These are phyloP conservation scores for Candida arabinofermentans DNA, from an alignment of 805 yeast genomes.

Conservation along the genomic window DNA sequence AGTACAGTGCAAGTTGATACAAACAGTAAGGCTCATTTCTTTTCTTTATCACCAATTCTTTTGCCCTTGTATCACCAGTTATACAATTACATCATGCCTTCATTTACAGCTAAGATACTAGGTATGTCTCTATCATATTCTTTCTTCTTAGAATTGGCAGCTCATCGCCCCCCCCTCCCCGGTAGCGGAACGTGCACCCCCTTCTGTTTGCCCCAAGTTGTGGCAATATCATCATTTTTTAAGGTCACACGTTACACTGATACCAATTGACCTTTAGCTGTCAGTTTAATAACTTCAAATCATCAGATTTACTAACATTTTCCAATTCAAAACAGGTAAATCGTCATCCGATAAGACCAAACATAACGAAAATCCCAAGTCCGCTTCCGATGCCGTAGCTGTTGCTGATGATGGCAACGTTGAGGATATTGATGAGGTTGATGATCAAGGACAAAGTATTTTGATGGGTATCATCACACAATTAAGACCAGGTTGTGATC, in stretches of 20 bases:
- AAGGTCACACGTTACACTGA: too few species aligned
- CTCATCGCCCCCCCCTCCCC: too few species aligned
- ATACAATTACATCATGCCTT: constrained; percentile 15
- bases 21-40: too few species aligned
- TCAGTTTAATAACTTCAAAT: too few species aligned
- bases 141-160: not conserved
- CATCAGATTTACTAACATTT: constrained; percentile 1
- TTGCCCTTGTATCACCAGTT: not conserved
- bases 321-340: constrained; percentile 12
- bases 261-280: too few species aligned
- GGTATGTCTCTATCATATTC: constrained; percentile 15
- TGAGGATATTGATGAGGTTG: constrained; percentile 90
- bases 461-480: constrained; percentile 85
- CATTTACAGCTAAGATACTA: constrained; percentile 23
- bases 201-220: too few species aligned
- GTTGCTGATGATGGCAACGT: constrained; percentile 24
- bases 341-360: constrained; percentile 19
- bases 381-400: not conserved
- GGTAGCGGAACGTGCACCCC: too few species aligned
- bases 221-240: too few species aligned
- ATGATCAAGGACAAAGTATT: constrained; percentile 83
- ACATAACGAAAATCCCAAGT: constrained; percentile 8
- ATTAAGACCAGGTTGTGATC: constrained; percentile 87
- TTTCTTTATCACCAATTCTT: not conserved
- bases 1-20: too few species aligned